Evolutionary conservation across 345 rosid species (phyloP).

Genomic region (Microcos paniculata): DNA sequence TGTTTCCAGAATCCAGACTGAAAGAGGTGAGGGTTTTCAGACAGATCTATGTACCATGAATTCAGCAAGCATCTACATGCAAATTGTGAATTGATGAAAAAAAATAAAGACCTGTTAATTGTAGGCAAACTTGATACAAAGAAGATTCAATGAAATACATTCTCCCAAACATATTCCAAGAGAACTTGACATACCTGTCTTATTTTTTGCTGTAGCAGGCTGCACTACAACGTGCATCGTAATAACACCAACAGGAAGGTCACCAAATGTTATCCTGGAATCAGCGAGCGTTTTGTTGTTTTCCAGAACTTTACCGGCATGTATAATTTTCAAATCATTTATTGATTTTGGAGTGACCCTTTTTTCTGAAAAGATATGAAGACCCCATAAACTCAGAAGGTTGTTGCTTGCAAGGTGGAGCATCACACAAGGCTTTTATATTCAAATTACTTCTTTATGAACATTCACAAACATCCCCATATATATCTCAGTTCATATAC

Average conservation of each 20-base stretch:
- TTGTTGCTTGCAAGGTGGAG: neutral
- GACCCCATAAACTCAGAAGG: constrained; percentile 6
- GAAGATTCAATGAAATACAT: neutral
- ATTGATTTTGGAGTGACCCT: constrained; percentile 31
- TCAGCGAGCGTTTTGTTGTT: constrained; percentile 39
- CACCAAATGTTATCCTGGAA: constrained; percentile 29
- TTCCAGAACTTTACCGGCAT: constrained; percentile 45
- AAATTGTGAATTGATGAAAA: neutral
- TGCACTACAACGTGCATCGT: constrained; percentile 45
- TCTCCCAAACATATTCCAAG: neutral
- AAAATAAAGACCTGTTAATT: neutral
- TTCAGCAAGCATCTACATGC: neutral
- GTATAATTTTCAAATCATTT: constrained; percentile 41
- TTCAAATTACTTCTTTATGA: neutral
- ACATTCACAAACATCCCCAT: neutral
- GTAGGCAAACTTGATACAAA: neutral
- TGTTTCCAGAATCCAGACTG: neutral
- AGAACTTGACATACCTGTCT: constrained; percentile 29
- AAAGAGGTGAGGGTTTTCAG: neutral
- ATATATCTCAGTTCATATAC: constrained; percentile 5
- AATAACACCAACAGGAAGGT: constrained; percentile 32
- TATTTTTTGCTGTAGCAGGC: constrained; percentile 31
- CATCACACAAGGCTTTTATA: neutral
- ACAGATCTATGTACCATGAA: neutral
- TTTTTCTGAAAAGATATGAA: constrained; percentile 28